Base-by-base conservation (phyloP, 768 basidiomycete genomes). In the Collybia sp. region DNA sequence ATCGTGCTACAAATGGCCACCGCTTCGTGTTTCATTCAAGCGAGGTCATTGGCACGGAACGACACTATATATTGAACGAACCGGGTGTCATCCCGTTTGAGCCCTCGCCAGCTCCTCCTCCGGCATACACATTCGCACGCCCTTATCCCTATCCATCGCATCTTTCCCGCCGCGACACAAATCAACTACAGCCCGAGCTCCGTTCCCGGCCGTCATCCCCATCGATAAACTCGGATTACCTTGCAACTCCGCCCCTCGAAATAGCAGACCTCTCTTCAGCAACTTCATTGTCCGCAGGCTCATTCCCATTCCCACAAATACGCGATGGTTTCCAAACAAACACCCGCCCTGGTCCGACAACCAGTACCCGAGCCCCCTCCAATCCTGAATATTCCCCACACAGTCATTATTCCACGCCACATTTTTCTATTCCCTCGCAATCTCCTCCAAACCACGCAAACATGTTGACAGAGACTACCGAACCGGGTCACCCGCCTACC, bases 1-100 rank as follows among this genome's bases (percentile, higher is more conserved):
- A 85, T 61, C 79, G 85, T 48, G 72, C 80, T 6, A 88, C 88
- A 17, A 92, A 91, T 61, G 87, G 88, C 8, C 88, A 91, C 61
- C 80, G 88, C 25, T 93, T 88, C 61, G 89, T 93, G 31, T 93
- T 92, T 62, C 88, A 92, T 68, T 84, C 83, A 34, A 75, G 62
- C 51, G 83, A 85, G 62, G 79, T 89, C 43, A 53, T 63, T 18
- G 77, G 78, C 8, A 75, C 75, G 19, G 83, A 85, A 57, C 77
- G 87, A 36, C 72, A 75, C 55, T 83, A 87, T 52, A 66, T 86
- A 46, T 65, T 65, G 31, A 71, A 76, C 48, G 87, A 90, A 59
- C 76, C 75, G 19, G 84, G 85, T 18, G 77, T 87, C 13, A 65
- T 76, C 17, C 70, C 73, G 12, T 39, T 55, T 15, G 40, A 53